Percentiles rank a stretch among this genome's conserved stretches.
Evolutionary conservation across 176 grass and related monocot species (phyloP).

Genomic region (Otatea glauca): DNA sequence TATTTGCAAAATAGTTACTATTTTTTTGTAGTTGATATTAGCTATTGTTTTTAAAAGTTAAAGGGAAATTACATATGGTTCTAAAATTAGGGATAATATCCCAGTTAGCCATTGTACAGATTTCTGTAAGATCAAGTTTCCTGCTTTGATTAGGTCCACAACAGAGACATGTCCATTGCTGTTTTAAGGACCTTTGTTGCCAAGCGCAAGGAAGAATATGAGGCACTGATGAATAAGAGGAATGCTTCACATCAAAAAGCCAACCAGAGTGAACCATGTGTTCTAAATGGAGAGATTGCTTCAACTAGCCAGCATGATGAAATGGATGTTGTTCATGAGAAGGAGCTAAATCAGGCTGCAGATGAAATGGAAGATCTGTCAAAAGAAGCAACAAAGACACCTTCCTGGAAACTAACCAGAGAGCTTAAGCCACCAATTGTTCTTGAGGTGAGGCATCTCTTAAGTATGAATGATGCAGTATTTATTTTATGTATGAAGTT

Average conservation of each 20-base stretch:
- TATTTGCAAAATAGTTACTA: background rate
- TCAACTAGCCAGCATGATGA: constrained; percentile 45
- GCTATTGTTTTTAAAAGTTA: background rate
- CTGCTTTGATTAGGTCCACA: constrained; percentile 78
- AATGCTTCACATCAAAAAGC: constrained; percentile 45
- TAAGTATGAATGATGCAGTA: constrained; percentile 4
- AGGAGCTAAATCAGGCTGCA: constrained; percentile 43
- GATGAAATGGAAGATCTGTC: constrained; percentile 39
- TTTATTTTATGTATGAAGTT: constrained; percentile 13
- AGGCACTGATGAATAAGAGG: constrained; percentile 64
- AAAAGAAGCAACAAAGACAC: constrained; percentile 51
- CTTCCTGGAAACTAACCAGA: constrained; percentile 59
- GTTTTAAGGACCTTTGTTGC: constrained; percentile 81
- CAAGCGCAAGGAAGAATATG: constrained; percentile 88
- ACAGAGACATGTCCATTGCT: constrained; percentile 96
- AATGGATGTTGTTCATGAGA: constrained; percentile 52
- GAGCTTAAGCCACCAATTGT: constrained; percentile 79
- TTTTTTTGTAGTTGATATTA: constrained; percentile 12
- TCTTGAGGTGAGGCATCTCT: constrained; percentile 72
- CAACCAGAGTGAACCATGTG: constrained; percentile 29
- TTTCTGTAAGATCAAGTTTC: constrained; percentile 18
- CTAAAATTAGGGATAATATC: background rate
- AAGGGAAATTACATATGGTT: background rate
- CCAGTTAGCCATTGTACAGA: background rate
- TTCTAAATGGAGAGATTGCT: constrained; percentile 50